These are phyloP conservation scores for Platanus orientalis DNA, from an alignment of 164 flowering plant genomes.

Conservation along the genomic window DNA sequence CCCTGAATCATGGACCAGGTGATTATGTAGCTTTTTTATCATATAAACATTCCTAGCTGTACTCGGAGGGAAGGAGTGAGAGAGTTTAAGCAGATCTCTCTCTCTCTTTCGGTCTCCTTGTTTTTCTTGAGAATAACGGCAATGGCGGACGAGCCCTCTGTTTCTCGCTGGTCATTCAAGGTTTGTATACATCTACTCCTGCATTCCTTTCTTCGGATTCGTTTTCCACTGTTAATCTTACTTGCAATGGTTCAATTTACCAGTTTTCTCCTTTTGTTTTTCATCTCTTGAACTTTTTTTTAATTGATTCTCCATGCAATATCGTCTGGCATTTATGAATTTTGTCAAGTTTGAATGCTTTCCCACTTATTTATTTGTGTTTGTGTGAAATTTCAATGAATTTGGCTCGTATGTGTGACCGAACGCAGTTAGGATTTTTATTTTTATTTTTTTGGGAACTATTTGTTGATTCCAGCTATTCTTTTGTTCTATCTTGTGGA, in stretches of 20 bases:
- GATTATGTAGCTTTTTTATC: too few relatives aligned
- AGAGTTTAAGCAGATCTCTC: too few relatives aligned
- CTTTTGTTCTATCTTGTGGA: slow-evolving; percentile 42
- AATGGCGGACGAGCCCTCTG: slow-evolving; percentile 64
- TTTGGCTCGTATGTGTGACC: background rate
- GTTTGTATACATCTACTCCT: too few relatives aligned
- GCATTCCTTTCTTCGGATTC: background rate
- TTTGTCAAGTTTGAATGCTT: too few relatives aligned
- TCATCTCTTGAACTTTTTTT: background rate
- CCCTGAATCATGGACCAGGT: too few relatives aligned
- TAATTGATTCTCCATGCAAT: background rate
- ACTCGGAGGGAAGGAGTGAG: too few relatives aligned
- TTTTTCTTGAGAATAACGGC: background rate
- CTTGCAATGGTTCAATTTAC: too few relatives aligned
- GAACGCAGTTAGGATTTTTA: background rate
- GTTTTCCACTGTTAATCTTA: background rate
- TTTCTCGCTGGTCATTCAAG: slow-evolving; percentile 83
- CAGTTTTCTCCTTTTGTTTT: background rate
- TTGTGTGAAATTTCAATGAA: background rate
- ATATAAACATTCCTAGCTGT: too few relatives aligned
- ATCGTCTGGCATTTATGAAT: background rate
- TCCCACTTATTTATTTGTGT: background rate
- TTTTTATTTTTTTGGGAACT: too few relatives aligned
- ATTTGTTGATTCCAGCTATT: too few relatives aligned
- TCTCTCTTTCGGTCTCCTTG: slow-evolving; percentile 8